phyloP scores from a whole-genome alignment of 2,329 filamentous ascomycete genomes.

The Aspergillus sp. region DNA sequence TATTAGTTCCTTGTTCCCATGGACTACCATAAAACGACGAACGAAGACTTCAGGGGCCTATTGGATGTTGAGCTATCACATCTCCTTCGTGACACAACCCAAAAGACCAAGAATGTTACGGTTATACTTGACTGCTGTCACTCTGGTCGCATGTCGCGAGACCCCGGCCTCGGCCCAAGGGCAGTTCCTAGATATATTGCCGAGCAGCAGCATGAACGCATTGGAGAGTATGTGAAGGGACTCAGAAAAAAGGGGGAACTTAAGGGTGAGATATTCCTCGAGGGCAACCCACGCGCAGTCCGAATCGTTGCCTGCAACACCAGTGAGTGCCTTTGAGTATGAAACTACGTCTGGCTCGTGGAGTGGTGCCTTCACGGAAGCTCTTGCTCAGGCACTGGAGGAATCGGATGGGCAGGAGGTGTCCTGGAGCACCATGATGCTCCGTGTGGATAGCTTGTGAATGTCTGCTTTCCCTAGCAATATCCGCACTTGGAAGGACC shows the following conservation, averaged over 20 bases:
- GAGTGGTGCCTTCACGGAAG: slow-evolving; percentile 8
- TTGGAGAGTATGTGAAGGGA: no score
- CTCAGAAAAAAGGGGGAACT: not conserved
- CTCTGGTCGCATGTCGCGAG: not conserved
- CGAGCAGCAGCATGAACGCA: not conserved
- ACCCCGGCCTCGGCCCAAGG: not conserved
- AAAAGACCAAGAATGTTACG: slow-evolving; percentile 7
- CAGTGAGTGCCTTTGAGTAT: slow-evolving; percentile 6
- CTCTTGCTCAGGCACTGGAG: not conserved
- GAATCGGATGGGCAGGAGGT: not conserved
- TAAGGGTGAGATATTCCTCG: not conserved
- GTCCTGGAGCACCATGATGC: slow-evolving; percentile 4
- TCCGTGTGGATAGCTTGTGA: slow-evolving; percentile 8
- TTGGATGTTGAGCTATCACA: slow-evolving; percentile 9
- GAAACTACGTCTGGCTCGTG: not conserved
- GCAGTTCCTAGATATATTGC: not conserved
- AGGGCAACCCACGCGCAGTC: slow-evolving; percentile 8
- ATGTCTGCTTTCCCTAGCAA: slow-evolving; percentile 1
- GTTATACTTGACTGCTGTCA: slow-evolving; percentile 11
- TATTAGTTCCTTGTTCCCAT: slow-evolving; percentile 9
- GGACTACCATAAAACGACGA: not conserved
- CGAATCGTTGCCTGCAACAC: slow-evolving; percentile 3
- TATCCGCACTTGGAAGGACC: slow-evolving; percentile 4
- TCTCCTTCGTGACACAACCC: slow-evolving; percentile 1
- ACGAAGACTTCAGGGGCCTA: slow-evolving; percentile 1